Percentiles rank a stretch among this genome's conserved stretches.
Conservation (phyloP, 75 land plant genomes). For the Cryptomeria japonica region DNA sequence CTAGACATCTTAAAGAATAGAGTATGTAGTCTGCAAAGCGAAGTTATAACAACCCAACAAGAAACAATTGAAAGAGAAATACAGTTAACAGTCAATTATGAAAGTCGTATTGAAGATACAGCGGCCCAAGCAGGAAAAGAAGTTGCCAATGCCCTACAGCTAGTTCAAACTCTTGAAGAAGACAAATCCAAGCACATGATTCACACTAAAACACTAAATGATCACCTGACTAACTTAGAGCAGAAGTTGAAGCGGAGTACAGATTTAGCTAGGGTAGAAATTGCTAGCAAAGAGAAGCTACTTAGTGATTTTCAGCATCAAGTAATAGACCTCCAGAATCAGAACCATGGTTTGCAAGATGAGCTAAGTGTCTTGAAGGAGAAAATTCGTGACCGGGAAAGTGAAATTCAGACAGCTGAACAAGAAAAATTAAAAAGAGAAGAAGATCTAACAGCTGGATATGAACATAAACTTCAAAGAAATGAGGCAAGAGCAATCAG, state of each 20-base stretch:
- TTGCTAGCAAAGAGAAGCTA: background rate
- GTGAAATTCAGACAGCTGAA: background rate
- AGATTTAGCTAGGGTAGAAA: background rate
- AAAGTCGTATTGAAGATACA: background rate
- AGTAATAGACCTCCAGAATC: background rate
- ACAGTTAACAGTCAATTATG: background rate
- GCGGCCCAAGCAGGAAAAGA: background rate
- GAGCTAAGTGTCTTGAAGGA: background rate
- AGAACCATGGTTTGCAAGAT: slow-evolving; percentile 1
- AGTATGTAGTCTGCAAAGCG: background rate
- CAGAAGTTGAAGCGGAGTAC: background rate
- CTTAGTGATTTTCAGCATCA: background rate
- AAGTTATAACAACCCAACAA: background rate
- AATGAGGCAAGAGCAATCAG: background rate
- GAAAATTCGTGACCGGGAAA: slow-evolving; percentile 5
- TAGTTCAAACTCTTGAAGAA: background rate
- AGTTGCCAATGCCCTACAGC: background rate
- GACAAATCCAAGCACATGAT: background rate
- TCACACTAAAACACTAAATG: background rate
- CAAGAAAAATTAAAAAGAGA: background rate
- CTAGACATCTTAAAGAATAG: background rate
- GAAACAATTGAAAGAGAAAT: slow-evolving; percentile 3
- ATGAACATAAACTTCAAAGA: background rate
- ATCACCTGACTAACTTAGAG: background rate
- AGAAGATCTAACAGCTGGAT: background rate